Base-by-base conservation (phyloP, 768 basidiomycete species). In the Mycena crocata region DNA sequence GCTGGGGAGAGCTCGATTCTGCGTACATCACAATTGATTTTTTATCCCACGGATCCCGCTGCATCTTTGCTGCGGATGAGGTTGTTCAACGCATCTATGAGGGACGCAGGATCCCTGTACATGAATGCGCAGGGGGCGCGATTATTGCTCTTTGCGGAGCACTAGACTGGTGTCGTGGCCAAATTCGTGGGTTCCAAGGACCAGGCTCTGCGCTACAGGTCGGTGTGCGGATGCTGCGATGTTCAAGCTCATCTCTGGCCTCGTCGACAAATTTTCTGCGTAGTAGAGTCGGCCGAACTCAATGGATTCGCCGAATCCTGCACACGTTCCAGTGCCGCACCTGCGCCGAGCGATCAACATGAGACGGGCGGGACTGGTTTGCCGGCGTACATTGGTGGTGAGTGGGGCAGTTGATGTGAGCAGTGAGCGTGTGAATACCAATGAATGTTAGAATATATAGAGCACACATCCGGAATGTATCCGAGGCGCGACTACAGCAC, bases 141-240 rank as follows among this genome's bases (percentile, higher is more conserved):
- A n/a, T n/a, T n/a, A n/a, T 51, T 32, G n/a, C 2, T 34, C 26
- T 8, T 14, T 2, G 19, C 50, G 32, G 28, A 8, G 50, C 31
- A 51, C 50, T 51, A 51, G 21, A 32, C 50, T 17, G 50, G 50
- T 7, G 2, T 32, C 13, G 50, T 51, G 19, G 50, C 50, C 23
- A 55, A 39, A 24, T 32, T 54, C 19, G 23, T 54, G 8, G 51
- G 51, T n/a, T 54, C 51, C 17, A 34, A 54, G 30, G 51, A 54
- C 39, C 15, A 24, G 2, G 12, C 14, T 5, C 35, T 62, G 32
- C 54, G 60, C 21, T 30, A 5, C n/a, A 12, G 39, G 28, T 15
- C 21, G 39, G 49, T 61, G 59, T 34, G 59, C 7, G 21, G 50
- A 61, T 19, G 51, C 54, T 24, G 31, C 51, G 50, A 51, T 44